These are phyloP conservation scores for Pilasporangium apinafurcum DNA, from an alignment of 352 stramenopile genomes.

Conservation along the genomic window DNA sequence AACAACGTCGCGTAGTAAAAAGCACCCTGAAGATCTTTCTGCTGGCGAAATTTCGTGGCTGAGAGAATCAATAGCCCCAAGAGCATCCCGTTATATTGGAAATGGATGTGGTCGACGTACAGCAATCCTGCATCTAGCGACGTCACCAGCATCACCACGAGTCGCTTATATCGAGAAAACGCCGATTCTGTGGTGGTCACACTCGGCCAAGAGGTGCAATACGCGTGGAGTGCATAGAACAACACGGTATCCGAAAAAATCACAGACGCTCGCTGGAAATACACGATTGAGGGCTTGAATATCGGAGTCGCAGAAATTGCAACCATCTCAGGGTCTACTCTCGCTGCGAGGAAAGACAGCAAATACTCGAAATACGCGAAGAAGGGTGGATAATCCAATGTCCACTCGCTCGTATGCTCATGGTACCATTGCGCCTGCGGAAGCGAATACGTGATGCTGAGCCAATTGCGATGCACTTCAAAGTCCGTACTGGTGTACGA, in stretches of 20 bases:
- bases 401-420: conserved; percentile 94
- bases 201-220: conserved; percentile 76
- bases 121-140: conserved; percentile 92
- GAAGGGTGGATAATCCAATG: conserved; percentile 97
- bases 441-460: conserved; percentile 91
- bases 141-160: conserved; percentile 82
- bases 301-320: conserved; percentile 51
- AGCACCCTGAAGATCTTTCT: conserved; percentile 83
- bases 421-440: conserved; percentile 93
- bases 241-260: conserved; percentile 88
- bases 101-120: conserved; percentile 98
- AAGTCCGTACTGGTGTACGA: conserved; percentile 97
- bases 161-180: conserved; percentile 50
- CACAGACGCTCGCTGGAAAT: conserved; percentile 93
- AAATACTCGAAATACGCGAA: conserved; percentile 96
- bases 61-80: conserved; percentile 93
- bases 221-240: conserved; percentile 74
- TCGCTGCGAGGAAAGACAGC: conserved; percentile 57
- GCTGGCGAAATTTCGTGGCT: conserved; percentile 68
- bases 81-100: conserved; percentile 99
- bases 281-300: conserved; percentile 49
- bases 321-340: conserved; percentile 64
- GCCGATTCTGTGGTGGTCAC: conserved; percentile 64
- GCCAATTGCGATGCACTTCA: conserved; percentile 98
- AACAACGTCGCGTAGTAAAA: conserved; percentile 90